Conservation (phyloP, 2,329 filamentous ascomycete species). For the Phyllosticta paracitricarpa region DNA sequence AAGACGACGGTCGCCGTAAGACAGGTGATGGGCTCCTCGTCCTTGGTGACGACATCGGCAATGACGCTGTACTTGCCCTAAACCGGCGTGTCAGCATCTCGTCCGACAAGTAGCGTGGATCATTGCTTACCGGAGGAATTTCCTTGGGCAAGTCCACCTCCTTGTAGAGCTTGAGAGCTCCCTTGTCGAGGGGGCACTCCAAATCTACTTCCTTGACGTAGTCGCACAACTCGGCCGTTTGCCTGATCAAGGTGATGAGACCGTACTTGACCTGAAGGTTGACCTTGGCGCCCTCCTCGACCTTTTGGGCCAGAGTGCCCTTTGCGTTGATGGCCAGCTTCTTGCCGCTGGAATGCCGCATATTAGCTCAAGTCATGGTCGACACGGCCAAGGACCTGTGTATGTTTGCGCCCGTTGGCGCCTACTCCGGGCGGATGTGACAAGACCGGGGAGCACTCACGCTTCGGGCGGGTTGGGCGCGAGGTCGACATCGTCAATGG, state of each 20-base stretch:
- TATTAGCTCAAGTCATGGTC: neutral
- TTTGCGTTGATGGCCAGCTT: constrained; percentile 68
- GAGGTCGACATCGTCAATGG: constrained; percentile 71
- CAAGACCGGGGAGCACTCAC: constrained; percentile 46
- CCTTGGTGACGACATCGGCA: constrained; percentile 70
- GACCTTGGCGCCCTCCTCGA: constrained; percentile 73
- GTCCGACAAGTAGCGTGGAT: neutral
- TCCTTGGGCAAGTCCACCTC: constrained; percentile 72
- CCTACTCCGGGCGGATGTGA: neutral
- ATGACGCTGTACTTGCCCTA: constrained; percentile 84
- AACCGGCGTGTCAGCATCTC: neutral
- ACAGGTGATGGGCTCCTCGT: constrained; percentile 73
- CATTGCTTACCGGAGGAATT: constrained; percentile 70
- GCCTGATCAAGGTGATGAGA: constrained; percentile 77
- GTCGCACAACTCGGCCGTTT: constrained; percentile 76
- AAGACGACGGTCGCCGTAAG: constrained; percentile 67
- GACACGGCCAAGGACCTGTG: neutral
- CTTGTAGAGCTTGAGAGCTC: constrained; percentile 64
- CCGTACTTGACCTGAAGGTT: constrained; percentile 86
- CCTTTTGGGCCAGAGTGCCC: constrained; percentile 61
- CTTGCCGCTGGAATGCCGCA: constrained; percentile 52
- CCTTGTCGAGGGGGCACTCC: constrained; percentile 77
- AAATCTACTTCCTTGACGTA: constrained; percentile 81
- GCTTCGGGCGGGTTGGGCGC: constrained; percentile 75
- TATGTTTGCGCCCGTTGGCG: neutral